phyloP scores from a whole-genome alignment of 257 asterid species.

The Plantago ovata region DNA sequence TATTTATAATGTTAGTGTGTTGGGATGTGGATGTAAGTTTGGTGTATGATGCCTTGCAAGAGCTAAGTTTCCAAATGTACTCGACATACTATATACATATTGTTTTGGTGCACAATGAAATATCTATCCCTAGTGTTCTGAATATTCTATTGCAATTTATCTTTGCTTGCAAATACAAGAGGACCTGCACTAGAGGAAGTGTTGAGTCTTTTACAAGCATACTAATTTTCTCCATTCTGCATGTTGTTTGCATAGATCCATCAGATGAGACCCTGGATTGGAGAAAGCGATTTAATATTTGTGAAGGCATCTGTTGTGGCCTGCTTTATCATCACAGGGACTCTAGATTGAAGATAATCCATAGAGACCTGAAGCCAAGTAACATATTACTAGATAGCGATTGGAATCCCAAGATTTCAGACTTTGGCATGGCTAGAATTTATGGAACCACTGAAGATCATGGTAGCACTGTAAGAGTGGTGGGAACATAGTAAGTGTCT shows the following conservation, averaged over 20 bases:
- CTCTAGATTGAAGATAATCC: conserved; percentile 35
- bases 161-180: too few species aligned
- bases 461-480: conserved; percentile 33
- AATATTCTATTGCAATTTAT: too few species aligned
- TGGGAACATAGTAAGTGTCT: conserved; percentile 37
- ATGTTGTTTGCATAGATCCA: conserved; percentile 7
- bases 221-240: too few species aligned
- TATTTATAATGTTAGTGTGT: too few species aligned
- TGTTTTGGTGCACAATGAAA: too few species aligned
- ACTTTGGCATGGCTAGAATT: conserved; percentile 46
- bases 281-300: conserved; percentile 28
- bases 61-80: too few species aligned
- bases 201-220: too few species aligned
- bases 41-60: too few species aligned
- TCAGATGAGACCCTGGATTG: conserved; percentile 23
- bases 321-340: conserved; percentile 41
- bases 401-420: conserved; percentile 40
- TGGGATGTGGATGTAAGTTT: too few species aligned
- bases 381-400: conserved; percentile 34
- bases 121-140: too few species aligned
- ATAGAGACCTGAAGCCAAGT: conserved; percentile 37
- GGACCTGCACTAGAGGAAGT: too few species aligned
- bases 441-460: conserved; percentile 36
- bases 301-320: conserved; percentile 36
- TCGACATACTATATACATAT: too few species aligned